phyloP scores from a whole-genome alignment of 257 asterid genomes.

The Oldenlandia corymbosa region DNA sequence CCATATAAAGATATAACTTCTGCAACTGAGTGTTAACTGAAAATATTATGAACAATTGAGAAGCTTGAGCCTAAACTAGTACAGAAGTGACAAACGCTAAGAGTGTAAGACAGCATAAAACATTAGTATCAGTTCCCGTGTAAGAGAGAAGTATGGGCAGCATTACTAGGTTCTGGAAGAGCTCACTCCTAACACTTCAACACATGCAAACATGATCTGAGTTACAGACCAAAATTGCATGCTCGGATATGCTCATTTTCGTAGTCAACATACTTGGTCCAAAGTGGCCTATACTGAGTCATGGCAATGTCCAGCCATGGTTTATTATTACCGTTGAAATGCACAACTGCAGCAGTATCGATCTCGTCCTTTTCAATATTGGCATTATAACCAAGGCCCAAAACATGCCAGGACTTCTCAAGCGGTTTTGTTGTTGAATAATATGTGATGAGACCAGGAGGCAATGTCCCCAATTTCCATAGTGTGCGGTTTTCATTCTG shows the following conservation, averaged over 20 bases:
- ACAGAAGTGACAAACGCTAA: conserved; percentile 16
- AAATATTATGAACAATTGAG: conserved; percentile 38
- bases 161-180: conserved; percentile 19
- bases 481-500: conserved; percentile 62
- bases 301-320: conserved; percentile 95
- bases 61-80: conserved; percentile 23
- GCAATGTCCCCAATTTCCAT: conserved; percentile 86
- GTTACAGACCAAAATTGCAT: conserved; percentile 75
- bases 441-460: conserved; percentile 82
- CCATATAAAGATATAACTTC: conserved; percentile 8
- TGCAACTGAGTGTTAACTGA: conserved; percentile 9
- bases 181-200: conserved; percentile 30
- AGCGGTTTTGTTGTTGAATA: conserved; percentile 88
- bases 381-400: conserved; percentile 92
- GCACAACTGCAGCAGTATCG: conserved; percentile 78
- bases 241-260: conserved; percentile 67
- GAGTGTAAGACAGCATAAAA: conserved; percentile 25
- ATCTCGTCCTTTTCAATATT: conserved; percentile 83
- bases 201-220: conserved; percentile 15
- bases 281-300: conserved; percentile 62
- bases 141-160: conserved; percentile 23
- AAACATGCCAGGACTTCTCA: conserved; percentile 87
- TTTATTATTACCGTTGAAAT: conserved; percentile 81
- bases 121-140: conserved; percentile 35
- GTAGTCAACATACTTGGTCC: conserved; percentile 80